Base-by-base conservation (phyloP, 2,329 filamentous ascomycete species). In the Drechslerella stenobrocha region DNA sequence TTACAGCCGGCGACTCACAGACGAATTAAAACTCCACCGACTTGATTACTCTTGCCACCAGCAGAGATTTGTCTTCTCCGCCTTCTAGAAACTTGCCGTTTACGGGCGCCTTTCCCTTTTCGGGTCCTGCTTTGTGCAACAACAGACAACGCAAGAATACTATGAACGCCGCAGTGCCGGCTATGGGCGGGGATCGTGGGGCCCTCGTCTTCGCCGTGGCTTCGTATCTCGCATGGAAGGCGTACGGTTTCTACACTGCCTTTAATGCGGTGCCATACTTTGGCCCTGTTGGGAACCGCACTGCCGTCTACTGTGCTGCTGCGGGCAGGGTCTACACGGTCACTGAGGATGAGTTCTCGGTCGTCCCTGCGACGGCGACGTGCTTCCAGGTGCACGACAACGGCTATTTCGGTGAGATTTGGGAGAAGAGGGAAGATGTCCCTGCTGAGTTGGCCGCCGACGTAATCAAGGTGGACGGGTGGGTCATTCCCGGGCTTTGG, bases 401-500 rank as follows among this genome's bases (percentile, higher is more conserved):
- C 7, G 63, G 63, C 1, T 15, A 13, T 0, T 60, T 60, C 11
- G 63, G 55, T 1, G 15, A 52, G 18, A 7, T 48, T 13, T 67
- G 63, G 63, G 2, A 15, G 11, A 18, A 11, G 1, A 46, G 50
- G 6, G 35, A 52, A 15, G 44, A 56, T 3, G 28, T 67, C 1
- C 30, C 50, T 1, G 18, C 15, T 18, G 15, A n/a, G 4, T 37
- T 44, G 24, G 4, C 20, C 30, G 9, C 9, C 2, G 28, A 44
- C 13, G 11, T 55, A 0, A 30, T 51, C 23, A 23, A 52, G 1
- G 11, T 69, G 15, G 46, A 65, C 0, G 59, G 66, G 8, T 65
- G 51, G 60, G 84, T 82, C 1, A 81, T 87, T 23, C 86, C 86
- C 0, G 86, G 86, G 0, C 77, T 89, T 1, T 88, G 85, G 82